These are phyloP conservation scores for Chaetomiaceae sp. DNA, from an alignment of 2,329 filamentous ascomycete genomes.

Conservation along the genomic window DNA sequence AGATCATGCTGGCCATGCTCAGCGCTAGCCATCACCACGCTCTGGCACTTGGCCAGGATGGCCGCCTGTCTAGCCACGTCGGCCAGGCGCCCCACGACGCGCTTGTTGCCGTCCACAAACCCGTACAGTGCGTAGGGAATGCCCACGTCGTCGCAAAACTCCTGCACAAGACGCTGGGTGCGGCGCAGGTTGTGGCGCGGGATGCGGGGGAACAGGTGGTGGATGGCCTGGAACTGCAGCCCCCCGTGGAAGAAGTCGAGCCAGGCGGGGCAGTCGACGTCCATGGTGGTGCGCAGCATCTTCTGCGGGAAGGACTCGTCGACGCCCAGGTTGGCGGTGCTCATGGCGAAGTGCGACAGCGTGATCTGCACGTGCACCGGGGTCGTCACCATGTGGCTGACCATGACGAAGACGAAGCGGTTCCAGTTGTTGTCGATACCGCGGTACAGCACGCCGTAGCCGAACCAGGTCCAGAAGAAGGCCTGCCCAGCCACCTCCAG, in stretches of 20 bases:
- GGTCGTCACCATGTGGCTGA: constrained; percentile 75
- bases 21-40: constrained; percentile 35
- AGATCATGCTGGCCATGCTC: constrained; percentile 27
- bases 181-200: constrained; percentile 76
- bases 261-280: constrained; percentile 82
- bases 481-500: constrained; percentile 70
- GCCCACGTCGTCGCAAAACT: constrained; percentile 75
- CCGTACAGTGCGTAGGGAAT: constrained; percentile 83
- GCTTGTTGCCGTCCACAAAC: constrained; percentile 75
- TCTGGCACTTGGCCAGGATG: constrained; percentile 70
- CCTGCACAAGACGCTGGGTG: constrained; percentile 67
- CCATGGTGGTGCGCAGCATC: constrained; percentile 91
- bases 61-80: constrained; percentile 76
- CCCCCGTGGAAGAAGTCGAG: constrained; percentile 86
- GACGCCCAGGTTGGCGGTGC: constrained; percentile 75
- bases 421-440: constrained; percentile 62
- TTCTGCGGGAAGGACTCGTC: constrained; percentile 83
- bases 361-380: constrained; percentile 87
- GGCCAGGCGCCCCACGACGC: constrained; percentile 68
- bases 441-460: constrained; percentile 72
- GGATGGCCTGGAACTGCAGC: constrained; percentile 82
- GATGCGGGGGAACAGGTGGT: constrained; percentile 78
- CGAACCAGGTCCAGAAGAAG: constrained; percentile 84
- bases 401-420: constrained; percentile 67
- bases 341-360: constrained; percentile 90